A percentile compares a stretch with the other conserved stretches of the same genome.
Evolutionary conservation across 192 early-diverging fungal genomes (phyloP).

Genomic region (Podila minutissima): DNA sequence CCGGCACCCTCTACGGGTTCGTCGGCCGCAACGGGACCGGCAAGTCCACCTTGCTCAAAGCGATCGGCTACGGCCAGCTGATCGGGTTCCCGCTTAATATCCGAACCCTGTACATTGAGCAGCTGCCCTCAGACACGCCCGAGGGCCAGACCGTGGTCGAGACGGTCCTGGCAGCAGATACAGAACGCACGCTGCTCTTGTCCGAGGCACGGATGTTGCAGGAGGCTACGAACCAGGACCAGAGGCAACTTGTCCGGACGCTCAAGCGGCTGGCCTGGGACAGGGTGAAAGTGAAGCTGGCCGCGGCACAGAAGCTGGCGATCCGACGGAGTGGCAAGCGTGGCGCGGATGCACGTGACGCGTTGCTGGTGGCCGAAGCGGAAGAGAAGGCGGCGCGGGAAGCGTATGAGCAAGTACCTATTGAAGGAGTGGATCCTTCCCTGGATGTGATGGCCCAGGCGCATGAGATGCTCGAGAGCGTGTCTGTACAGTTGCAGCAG

Average conservation of each 20-base stretch:
- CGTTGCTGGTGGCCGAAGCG: conserved; percentile 54
- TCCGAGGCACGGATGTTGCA: conserved; percentile 58
- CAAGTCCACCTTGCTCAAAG: conserved; percentile 75
- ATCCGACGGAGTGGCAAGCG: conserved; percentile 72
- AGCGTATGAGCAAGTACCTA: conserved; percentile 42
- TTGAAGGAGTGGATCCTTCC: conserved; percentile 35
- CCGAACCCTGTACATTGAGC: conserved; percentile 82
- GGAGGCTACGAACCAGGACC: conserved; percentile 54
- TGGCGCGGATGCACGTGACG: conserved; percentile 68
- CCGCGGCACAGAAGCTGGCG: conserved; percentile 67
- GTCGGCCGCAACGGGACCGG: conserved; percentile 84
- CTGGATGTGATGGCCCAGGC: conserved; percentile 66
- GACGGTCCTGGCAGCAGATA: conserved; percentile 72
- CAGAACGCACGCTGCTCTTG: conserved; percentile 60
- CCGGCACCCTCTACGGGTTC: conserved; percentile 80
- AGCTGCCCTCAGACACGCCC: conserved; percentile 69
- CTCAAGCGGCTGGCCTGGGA: conserved; percentile 54
- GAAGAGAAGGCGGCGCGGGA: conserved; percentile 39
- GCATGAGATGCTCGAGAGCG: conserved; percentile 62
- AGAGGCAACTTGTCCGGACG: conserved; percentile 49
- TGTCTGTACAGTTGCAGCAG: conserved; percentile 67
- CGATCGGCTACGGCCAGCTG: conserved; percentile 68
- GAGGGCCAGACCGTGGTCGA: conserved; percentile 62
- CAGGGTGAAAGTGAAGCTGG: conserved; percentile 49
- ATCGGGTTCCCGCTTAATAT: conserved; percentile 88